These are phyloP conservation scores for Cladorrhinum sp. DNA, from an alignment of 2,329 filamentous ascomycete genomes.

Conservation along the genomic window DNA sequence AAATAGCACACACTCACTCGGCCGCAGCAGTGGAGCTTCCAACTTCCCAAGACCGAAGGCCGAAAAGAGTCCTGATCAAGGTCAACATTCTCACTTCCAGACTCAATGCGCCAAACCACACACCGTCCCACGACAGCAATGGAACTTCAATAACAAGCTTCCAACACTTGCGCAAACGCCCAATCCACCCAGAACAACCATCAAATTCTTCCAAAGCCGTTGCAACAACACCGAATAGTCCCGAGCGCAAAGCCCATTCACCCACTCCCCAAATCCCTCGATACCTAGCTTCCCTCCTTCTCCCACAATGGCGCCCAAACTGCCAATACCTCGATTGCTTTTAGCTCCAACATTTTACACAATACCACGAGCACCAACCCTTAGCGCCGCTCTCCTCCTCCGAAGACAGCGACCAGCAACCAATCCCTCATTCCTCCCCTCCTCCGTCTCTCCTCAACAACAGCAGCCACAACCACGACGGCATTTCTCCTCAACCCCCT, in stretches of 20 bases:
- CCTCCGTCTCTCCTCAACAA: background rate
- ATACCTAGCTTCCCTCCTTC: background rate
- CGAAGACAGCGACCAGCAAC: background rate
- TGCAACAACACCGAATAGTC: background rate
- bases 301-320: slow-evolving; percentile 7
- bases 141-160: slow-evolving; percentile 10
- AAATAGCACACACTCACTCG: background rate
- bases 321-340: slow-evolving; percentile 1
- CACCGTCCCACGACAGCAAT: slow-evolving; percentile 5
- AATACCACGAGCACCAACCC: background rate
- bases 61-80: slow-evolving; percentile 1
- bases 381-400: background rate
- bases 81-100: background rate
- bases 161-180: background rate
- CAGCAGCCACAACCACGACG: background rate
- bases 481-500: background rate
- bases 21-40: background rate
- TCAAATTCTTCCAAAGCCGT: background rate
- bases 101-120: background rate
- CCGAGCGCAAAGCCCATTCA: background rate
- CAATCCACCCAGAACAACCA: background rate
- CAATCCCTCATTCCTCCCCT: background rate
- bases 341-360: background rate
- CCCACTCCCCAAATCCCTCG: background rate
- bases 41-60: background rate